phyloP scores from a whole-genome alignment of 1,284 basidiomycete genomes.

The Ustilago tritici region DNA sequence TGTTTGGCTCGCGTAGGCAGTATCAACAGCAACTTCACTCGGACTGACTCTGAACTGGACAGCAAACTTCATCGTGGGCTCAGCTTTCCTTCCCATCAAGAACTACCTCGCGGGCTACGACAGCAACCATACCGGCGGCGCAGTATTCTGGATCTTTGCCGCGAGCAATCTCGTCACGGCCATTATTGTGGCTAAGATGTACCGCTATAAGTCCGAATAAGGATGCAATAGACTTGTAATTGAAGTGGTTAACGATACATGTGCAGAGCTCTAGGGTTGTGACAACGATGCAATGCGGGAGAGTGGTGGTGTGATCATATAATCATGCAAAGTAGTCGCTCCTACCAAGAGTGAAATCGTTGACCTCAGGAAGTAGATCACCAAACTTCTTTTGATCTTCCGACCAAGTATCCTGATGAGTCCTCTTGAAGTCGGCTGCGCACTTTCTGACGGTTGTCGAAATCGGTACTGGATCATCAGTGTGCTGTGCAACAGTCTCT shows the following conservation, averaged over 20 bases:
- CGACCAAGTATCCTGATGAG: conserved; percentile 81
- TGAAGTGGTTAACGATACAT: not conserved
- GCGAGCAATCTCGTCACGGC: conserved; percentile 49
- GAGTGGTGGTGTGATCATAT: not conserved
- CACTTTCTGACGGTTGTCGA: conserved; percentile 88
- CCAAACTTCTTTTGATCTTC: conserved; percentile 91
- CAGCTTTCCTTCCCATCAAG: conserved; percentile 84
- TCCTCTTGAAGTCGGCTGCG: conserved; percentile 87
- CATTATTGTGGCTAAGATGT: conserved; percentile 43
- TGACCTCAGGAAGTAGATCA: conserved; percentile 70
- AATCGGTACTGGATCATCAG: conserved; percentile 90
- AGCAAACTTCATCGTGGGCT: conserved; percentile 83
- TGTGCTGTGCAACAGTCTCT: conserved; percentile 77
- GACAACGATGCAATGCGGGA: not conserved
- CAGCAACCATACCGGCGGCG: conserved; percentile 51
- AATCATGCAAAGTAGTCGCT: conserved; percentile 65
- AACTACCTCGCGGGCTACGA: conserved; percentile 74
- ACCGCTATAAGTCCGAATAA: conserved; percentile 38
- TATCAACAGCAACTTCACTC: conserved; percentile 84
- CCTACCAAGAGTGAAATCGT: conserved; percentile 65
- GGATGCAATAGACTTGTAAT: not conserved
- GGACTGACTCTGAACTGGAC: conserved; percentile 88
- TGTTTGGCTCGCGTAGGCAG: conserved; percentile 74
- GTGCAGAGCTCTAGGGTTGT: not conserved
- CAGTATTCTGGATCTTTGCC: conserved; percentile 60